Evolutionary conservation across 129 eudicot species (phyloP).

Genomic region (Chrysanthemum lavandulifolium): DNA sequence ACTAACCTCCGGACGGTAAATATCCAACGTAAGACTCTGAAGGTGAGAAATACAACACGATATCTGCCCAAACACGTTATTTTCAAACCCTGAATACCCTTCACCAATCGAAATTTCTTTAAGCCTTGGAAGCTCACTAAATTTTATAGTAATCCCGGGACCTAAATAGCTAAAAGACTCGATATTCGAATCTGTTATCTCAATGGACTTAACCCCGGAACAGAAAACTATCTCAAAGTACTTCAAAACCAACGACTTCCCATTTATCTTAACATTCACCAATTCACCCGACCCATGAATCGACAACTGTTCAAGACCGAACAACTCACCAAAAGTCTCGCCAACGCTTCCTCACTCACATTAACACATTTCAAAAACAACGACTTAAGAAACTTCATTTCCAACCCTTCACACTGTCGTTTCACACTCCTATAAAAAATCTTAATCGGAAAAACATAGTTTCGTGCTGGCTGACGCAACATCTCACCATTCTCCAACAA

Average conservation of each 20-base stretch:
- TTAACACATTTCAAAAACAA: constrained; percentile 53
- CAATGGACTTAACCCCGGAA: constrained; percentile 38
- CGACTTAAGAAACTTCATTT: constrained; percentile 35
- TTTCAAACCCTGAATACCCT: constrained; percentile 53
- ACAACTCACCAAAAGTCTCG: constrained; percentile 34
- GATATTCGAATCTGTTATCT: constrained; percentile 41
- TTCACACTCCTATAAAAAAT: constrained; percentile 30
- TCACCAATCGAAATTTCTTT: constrained; percentile 51
- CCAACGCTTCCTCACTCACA: constrained; percentile 46
- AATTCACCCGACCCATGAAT: constrained; percentile 47
- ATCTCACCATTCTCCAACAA: constrained; percentile 51
- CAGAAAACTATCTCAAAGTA: constrained; percentile 48
- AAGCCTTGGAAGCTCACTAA: constrained; percentile 51
- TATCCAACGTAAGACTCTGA: constrained; percentile 55
- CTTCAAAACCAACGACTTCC: constrained; percentile 42
- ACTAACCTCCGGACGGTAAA: constrained; percentile 55
- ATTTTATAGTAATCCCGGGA: constrained; percentile 36
- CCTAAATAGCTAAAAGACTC: constrained; percentile 54
- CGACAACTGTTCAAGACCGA: constrained; percentile 37
- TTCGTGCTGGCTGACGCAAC: constrained; percentile 37
- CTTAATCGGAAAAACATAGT: constrained; percentile 43
- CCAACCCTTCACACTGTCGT: constrained; percentile 19
- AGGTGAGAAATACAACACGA: constrained; percentile 49
- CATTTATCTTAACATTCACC: constrained; percentile 42
- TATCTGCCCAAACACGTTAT: constrained; percentile 54